Percentiles rank a stretch among this genome's conserved stretches.
phyloP scores from a whole-genome alignment of 345 rosid species.

The Conringia planisiliqua region DNA sequence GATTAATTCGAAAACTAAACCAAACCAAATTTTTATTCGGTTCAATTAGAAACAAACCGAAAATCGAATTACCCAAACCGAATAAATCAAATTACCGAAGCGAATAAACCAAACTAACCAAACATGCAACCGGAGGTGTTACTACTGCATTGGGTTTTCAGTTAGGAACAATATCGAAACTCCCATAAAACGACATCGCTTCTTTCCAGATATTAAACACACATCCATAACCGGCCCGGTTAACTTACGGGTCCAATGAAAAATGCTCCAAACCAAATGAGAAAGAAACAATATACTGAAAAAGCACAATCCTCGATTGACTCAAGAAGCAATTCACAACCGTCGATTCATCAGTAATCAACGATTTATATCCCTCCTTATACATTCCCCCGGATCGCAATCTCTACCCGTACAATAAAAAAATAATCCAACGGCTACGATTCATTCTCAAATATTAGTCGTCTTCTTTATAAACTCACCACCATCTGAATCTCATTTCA shows the following conservation, averaged over 20 bases:
- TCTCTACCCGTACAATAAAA: background rate
- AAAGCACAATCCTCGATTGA: background rate
- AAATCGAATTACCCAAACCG: too few relatives aligned
- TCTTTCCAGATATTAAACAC: background rate
- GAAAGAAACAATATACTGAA: background rate
- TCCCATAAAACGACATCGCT: too few relatives aligned
- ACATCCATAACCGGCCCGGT: background rate
- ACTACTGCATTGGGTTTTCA: too few relatives aligned
- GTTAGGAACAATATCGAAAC: too few relatives aligned
- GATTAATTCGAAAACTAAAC: too few relatives aligned
- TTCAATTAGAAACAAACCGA: too few relatives aligned
- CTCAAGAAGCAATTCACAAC: background rate
- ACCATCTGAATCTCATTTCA: background rate
- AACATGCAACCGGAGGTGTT: too few relatives aligned
- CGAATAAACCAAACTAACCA: too few relatives aligned
- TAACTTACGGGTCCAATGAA: background rate
- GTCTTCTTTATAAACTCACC: slow-evolving; percentile 8
- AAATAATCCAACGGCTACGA: background rate
- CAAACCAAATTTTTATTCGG: too few relatives aligned
- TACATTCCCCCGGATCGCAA: slow-evolving; percentile 5
- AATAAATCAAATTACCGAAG: too few relatives aligned
- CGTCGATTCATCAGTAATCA: background rate
- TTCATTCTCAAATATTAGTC: background rate
- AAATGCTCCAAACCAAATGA: background rate
- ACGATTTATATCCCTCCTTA: background rate